Base-by-base conservation (phyloP, 306 rosid genomes). In the Fagus sylvatica region DNA sequence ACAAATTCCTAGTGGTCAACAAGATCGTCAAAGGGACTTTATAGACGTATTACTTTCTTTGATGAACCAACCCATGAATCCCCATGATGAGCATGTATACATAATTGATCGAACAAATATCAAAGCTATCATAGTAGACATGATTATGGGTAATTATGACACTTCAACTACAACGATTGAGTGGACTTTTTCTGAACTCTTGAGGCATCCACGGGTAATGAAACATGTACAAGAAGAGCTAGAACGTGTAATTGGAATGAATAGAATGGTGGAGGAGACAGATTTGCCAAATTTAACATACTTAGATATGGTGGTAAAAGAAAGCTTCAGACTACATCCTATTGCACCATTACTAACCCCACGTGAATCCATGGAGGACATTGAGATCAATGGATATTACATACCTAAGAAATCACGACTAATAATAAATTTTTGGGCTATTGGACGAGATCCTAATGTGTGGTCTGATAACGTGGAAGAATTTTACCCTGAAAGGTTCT, bases 401-500 rank as follows among this genome's bases (percentile, higher is more conserved):
- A 80, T 85, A 40, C 82, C 73, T 57, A 78, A 65, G 30, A 85
- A 82, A 13, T 48, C 89, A 9, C 33, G 80, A 5, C n/a, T 88
- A 43, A 69, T 85, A 51, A 36, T 83, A 0, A 88, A 85, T 30
- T 28, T 37, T 13, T 85, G 88, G 87, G 72, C 82, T 0, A 76
- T 88, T 12, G 85, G 91, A 0, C 11, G 86, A 54, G 85, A 88
- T 64, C 79, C 84, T 28, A 53, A 70, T 6, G 54, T 82, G 7
- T 86, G 90, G 92, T 71, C 87, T 0, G 68, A 84, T 1, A 77
- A 88, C 81, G 88, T 53, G 39, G 66, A 84, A 2, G 17, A 28
- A 22, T 86, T 88, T 53, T 84, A 74, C 74, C 91, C 85, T 2
- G 88, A 85, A 30, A 85, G 91, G 68, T 86, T 88, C 59, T 46